These are phyloP conservation scores for Posidonia oceanica DNA, from an alignment of 116 monocot species.

Conservation along the genomic window DNA sequence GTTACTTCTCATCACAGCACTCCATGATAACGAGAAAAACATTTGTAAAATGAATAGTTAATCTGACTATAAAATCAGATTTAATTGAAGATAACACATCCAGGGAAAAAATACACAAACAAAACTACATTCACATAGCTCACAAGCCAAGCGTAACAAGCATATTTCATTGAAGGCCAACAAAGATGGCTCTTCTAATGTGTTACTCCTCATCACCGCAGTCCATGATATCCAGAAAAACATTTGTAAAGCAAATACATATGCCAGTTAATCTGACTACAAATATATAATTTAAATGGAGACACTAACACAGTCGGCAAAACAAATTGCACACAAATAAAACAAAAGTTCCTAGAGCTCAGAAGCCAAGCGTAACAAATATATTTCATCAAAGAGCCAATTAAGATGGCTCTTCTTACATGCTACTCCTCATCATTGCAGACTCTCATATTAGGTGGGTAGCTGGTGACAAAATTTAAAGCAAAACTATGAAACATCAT, in stretches of 20 bases:
- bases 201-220: slow-evolving; percentile 51
- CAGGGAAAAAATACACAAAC: too few relatives aligned
- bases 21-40: neutral
- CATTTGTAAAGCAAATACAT: too few relatives aligned
- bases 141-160: slow-evolving; percentile 90
- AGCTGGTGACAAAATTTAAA: neutral
- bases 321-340: neutral
- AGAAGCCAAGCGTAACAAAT: slow-evolving; percentile 85
- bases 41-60: too few relatives aligned
- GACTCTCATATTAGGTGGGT: neutral
- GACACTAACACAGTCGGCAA: neutral
- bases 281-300: too few relatives aligned
- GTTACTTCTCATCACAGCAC: slow-evolving; percentile 46
- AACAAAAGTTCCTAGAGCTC: slow-evolving; percentile 15
- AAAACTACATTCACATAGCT: slow-evolving; percentile 7
- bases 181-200: slow-evolving; percentile 20
- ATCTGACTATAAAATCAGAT: too few relatives aligned
- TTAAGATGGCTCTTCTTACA: neutral
- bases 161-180: slow-evolving; percentile 51
- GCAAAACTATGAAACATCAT: neutral
- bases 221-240: neutral
- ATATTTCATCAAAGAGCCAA: slow-evolving; percentile 29
- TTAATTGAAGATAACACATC: too few relatives aligned
- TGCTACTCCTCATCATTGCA: neutral
- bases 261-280: too few relatives aligned